Evolutionary conservation across 2,329 filamentous ascomycete species (phyloP), one percentile per base, ranked within the genome.

Genomic region (Parafenestella ontariensis): DNA sequence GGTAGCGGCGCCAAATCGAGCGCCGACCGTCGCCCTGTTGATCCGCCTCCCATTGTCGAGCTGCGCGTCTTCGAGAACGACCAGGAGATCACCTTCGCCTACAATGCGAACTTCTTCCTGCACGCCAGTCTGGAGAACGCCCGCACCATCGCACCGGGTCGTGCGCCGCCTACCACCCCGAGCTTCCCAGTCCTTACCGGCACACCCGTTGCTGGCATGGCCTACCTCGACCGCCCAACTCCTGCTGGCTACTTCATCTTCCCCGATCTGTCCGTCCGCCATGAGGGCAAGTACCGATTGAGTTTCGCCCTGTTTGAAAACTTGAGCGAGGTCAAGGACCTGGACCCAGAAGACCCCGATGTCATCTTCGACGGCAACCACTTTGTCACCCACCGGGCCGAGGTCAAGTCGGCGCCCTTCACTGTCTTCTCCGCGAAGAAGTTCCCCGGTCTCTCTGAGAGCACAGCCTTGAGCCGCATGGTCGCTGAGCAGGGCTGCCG

Each of bases 31-130:
- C 90, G 94, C 49, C 93, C 94, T 18, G 93, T 97, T 58, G 94
- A 97, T 75, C 93, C 91, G 57, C 95, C 95, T 2, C 95, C 95
- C 0, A 95, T 99, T 50, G 92, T 98, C 34, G 91, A 96, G 77
- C 82, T 99, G 58, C 89, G 89, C 62, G 90, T 98, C 61, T 92
- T 87, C 66, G 90, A 96, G 71, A 90, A 89, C 48, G 73, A 77
- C 58, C 81, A 81, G 51, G 85, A 87, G 23, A 81, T 87, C 69
- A 98, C 95, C 1, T 96, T 96, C 69, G 85, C 87, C 54, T 96
- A 97, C 81, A 94, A 96, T 72, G 93, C 93, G 72, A 96, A 96
- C 78, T 98, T 98, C 84, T 98, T 99, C 79, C 87, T 98, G 36
- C 98, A 92, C 69, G 70, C 93, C 46, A 97, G 92, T 5, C 83